Conservation (phyloP, 148 eudicot species). For the Rhododendron griersonianum region DNA sequence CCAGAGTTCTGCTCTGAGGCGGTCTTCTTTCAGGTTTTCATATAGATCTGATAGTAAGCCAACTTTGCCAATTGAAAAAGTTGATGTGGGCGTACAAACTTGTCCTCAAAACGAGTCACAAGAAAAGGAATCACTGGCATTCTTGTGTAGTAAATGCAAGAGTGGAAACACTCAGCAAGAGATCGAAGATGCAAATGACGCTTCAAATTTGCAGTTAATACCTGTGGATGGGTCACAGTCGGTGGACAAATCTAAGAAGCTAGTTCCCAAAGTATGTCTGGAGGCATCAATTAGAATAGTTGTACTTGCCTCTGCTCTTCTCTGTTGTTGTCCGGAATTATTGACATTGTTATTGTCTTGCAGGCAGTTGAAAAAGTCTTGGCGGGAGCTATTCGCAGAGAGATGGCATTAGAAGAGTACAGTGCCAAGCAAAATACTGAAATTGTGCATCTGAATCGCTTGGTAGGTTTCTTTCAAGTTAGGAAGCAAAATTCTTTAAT, state of each 20-base stretch:
- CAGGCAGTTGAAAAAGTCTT: conserved; percentile 97
- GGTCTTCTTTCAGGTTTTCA: conserved; percentile 68
- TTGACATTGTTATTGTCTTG: conserved; percentile 16
- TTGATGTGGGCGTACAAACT: conserved; percentile 87
- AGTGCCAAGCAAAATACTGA: conserved; percentile 77
- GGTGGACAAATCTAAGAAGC: conserved; percentile 47
- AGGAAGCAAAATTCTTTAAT: background rate
- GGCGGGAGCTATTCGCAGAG: conserved; percentile 94
- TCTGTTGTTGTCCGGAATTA: background rate
- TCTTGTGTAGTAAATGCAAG: conserved; percentile 68
- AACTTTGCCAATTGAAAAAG: conserved; percentile 47
- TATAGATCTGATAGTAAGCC: conserved; percentile 59
- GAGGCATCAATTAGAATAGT: background rate
- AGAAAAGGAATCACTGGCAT: conserved; percentile 26
- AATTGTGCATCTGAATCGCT: conserved; percentile 77
- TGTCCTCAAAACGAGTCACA: conserved; percentile 29
- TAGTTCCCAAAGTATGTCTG: conserved; percentile 76
- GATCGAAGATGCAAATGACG: conserved; percentile 33
- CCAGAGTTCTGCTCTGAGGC: conserved; percentile 62
- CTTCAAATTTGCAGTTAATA: conserved; percentile 65
- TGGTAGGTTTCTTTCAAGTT: conserved; percentile 44
- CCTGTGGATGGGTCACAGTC: conserved; percentile 50
- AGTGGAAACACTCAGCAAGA: conserved; percentile 30
- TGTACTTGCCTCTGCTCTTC: background rate
- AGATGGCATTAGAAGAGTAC: conserved; percentile 92